Evolutionary conservation across 495 filamentous ascomycete genomes (phyloP).

Genomic region (Chaetomium fimeti): DNA sequence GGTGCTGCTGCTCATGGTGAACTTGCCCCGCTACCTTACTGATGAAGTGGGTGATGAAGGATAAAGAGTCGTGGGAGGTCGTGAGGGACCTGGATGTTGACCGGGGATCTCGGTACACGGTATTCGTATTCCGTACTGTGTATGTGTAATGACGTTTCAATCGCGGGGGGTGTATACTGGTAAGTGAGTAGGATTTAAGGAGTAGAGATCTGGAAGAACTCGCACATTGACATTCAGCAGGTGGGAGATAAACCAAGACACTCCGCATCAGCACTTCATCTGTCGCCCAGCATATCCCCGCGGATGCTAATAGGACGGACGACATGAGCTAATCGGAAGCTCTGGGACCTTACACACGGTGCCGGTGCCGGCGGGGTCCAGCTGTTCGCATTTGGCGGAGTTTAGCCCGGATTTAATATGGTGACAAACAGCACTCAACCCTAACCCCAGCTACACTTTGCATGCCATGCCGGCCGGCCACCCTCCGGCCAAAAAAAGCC

Average conservation of each 20-base stretch:
- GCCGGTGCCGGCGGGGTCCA: conserved; percentile 10
- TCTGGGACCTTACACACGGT: background rate
- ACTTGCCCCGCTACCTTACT: too few relatives aligned
- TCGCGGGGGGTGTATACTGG: background rate
- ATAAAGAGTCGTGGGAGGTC: background rate
- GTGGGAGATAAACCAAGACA: background rate
- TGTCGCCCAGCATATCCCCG: background rate
- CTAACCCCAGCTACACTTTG: background rate
- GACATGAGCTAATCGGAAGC: background rate
- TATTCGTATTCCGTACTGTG: background rate
- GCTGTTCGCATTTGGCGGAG: conserved; percentile 7
- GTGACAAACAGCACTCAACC: conserved; percentile 7
- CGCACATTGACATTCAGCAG: background rate
- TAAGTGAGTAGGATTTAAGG: background rate
- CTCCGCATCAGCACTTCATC: background rate
- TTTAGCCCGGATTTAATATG: conserved; percentile 10
- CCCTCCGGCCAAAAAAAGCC: too few relatives aligned
- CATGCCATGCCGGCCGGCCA: too few relatives aligned
- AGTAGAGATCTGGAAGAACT: background rate
- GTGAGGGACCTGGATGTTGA: background rate
- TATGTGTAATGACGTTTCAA: background rate
- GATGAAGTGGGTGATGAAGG: background rate
- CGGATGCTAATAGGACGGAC: background rate
- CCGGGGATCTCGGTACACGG: too few relatives aligned
- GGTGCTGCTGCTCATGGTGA: conserved; percentile 16